These are phyloP conservation scores for Trichoderma guizhouense DNA, from an alignment of 2,329 filamentous ascomycete genomes.

Conservation along the genomic window DNA sequence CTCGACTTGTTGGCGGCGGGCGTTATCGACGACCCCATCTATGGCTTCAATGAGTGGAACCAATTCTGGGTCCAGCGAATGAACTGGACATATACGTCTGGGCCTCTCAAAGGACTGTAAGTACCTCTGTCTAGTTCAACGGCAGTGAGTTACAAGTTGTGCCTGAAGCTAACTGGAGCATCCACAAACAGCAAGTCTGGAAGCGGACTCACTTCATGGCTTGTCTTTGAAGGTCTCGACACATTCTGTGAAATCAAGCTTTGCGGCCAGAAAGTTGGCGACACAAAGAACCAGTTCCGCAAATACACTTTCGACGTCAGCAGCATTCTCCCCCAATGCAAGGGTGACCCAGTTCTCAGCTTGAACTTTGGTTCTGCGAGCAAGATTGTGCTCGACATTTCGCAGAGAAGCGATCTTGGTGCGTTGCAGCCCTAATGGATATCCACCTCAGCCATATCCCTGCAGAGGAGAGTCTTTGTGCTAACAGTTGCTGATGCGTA, in stretches of 20 bases:
- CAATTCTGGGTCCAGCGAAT: constrained; percentile 50
- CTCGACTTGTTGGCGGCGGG: constrained; percentile 54
- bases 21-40: constrained; percentile 42
- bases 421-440: background rate
- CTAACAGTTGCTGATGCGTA: background rate
- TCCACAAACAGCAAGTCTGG: constrained; percentile 24
- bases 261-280: constrained; percentile 51
- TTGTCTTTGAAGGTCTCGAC: constrained; percentile 61
- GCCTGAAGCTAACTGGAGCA: constrained; percentile 4
- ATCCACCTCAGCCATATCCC: background rate
- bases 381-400: constrained; percentile 15
- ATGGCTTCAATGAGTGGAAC: constrained; percentile 57
- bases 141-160: background rate
- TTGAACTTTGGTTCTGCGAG: constrained; percentile 24
- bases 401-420: constrained; percentile 1
- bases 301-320: constrained; percentile 60
- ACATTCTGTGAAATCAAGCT: constrained; percentile 57
- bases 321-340: constrained; percentile 32
- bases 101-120: constrained; percentile 38
- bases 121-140: constrained; percentile 16
- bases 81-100: constrained; percentile 60
- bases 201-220: constrained; percentile 40
- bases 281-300: constrained; percentile 60
- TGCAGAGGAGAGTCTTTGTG: fast-evolving
- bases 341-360: constrained; percentile 15